These are phyloP conservation scores for Trichophyton schoenleinii DNA, from an alignment of 2,329 filamentous ascomycete species.

Conservation along the genomic window DNA sequence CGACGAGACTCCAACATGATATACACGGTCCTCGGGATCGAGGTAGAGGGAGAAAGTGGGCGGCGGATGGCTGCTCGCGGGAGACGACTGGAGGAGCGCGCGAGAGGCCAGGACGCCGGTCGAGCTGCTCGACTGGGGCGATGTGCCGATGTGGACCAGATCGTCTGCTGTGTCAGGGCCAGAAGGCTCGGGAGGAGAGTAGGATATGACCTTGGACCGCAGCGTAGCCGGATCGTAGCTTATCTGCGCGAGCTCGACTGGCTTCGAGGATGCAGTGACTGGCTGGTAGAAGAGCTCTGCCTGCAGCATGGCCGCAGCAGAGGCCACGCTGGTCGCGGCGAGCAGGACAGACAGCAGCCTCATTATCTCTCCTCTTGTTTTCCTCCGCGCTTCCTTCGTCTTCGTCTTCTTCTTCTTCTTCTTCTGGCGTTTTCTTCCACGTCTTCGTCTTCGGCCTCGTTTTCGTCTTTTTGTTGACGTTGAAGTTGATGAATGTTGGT, in stretches of 20 bases:
- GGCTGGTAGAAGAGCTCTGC: conserved; percentile 31
- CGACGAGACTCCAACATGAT: conserved; percentile 28
- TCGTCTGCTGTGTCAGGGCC: conserved; percentile 22
- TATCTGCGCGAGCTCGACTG: conserved; percentile 28
- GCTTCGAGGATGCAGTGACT: conserved; percentile 19
- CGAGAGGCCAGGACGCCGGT: conserved; percentile 29
- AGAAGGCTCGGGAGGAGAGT: conserved; percentile 23
- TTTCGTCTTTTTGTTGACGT: not conserved
- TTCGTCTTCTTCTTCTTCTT: not conserved
- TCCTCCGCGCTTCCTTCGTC: not conserved
- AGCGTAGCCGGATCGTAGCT: conserved; percentile 30
- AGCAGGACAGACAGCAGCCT: conserved; percentile 12
- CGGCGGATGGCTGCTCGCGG: conserved; percentile 2
- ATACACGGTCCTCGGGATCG: conserved; percentile 25
- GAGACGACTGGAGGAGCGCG: conserved; percentile 10
- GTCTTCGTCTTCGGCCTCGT: not conserved
- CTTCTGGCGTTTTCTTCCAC: not conserved
- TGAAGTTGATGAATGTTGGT: not conserved
- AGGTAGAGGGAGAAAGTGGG: conserved; percentile 29
- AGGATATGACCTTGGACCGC: conserved; percentile 27
- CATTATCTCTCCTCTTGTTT: conserved; percentile 8
- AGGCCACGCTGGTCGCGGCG: conserved; percentile 12
- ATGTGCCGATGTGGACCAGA: conserved; percentile 43
- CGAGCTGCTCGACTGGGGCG: conserved; percentile 31
- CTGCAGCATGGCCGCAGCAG: conserved; percentile 13